Evolutionary conservation across 2,329 filamentous ascomycete species (phyloP), one percentile per base, ranked within the genome.

Genomic region (Trichoderma citrinoviride): DNA sequence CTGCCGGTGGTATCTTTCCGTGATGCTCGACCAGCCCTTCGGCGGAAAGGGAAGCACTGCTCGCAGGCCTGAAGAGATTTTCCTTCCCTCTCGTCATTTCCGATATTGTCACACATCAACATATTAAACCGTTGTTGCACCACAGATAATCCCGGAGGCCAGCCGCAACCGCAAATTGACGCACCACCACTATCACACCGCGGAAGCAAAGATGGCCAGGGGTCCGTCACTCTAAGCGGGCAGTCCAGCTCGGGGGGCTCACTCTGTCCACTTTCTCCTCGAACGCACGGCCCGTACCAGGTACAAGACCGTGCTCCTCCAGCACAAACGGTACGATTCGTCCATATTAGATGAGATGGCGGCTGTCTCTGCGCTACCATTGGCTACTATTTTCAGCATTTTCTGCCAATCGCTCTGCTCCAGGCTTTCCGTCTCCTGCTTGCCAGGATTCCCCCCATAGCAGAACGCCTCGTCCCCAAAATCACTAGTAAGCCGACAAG

Each of bases 151-250:
- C 27, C 49, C 60, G 60, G 60, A 56, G 54, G 52, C 61, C 53
- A 56, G 50, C 61, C 60, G 60, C 53, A 56, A 43, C 61, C 60
- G 60, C 61, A 64, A 56, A 55, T 64, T 64, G 53, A 56, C 53
- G 52, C 61, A 64, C 61, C 61, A 64, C 61, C 61, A 62, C 47
- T 33, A 64, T 64, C 61, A 64, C 61, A 64, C 43, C 61, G 61
- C 49, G 61, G 40, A 52, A 52, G 57, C 21, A 40, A 50, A 56
- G 15, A 41, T 33, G 43, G 25, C 19, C 41, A 47, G 44, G 44
- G 50, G 40, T 33, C 52, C 14, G 37, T 50, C 43, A 55, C 56
- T 44, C 43, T 29, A 64, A 56, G 61, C 49, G 61, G 61, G 52
- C 52, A 47, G 33, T 21, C 33, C 50, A 37, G 41, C 52, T 49